Evolutionary conservation across 1,284 basidiomycete genomes (phyloP).

Genomic region (Trichosporon ovoides): DNA sequence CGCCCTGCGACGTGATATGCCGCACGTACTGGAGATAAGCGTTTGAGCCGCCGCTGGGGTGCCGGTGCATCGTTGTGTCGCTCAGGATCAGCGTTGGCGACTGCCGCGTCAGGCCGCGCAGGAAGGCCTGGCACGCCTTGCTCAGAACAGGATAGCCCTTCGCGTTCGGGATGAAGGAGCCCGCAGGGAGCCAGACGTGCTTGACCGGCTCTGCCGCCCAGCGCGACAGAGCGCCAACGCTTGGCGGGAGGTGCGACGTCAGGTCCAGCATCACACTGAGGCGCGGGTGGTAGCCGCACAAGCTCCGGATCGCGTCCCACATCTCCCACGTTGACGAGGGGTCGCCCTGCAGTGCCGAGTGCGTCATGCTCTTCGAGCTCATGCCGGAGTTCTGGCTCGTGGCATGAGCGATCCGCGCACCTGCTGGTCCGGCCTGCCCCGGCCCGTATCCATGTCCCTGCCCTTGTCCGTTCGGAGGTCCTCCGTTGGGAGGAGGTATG

Average conservation of each 20-base stretch:
- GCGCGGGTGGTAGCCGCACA: slow-evolving; percentile 81
- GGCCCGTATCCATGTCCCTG: background rate
- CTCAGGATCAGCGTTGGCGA: slow-evolving; percentile 75
- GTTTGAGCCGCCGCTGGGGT: slow-evolving; percentile 71
- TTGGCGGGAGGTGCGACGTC: slow-evolving; percentile 73
- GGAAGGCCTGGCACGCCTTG: slow-evolving; percentile 82
- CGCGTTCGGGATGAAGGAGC: slow-evolving; percentile 87
- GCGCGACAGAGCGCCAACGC: slow-evolving; percentile 64
- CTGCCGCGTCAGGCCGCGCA: slow-evolving; percentile 80
- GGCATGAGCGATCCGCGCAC: background rate
- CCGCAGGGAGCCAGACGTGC: slow-evolving; percentile 80
- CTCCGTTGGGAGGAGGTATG: background rate
- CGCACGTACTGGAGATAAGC: slow-evolving; percentile 88
- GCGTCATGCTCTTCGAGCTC: slow-evolving; percentile 16
- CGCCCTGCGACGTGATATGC: slow-evolving; percentile 66
- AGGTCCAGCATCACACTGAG: slow-evolving; percentile 83
- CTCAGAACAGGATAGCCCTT: slow-evolving; percentile 96
- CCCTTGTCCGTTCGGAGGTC: background rate
- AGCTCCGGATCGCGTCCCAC: slow-evolving; percentile 87
- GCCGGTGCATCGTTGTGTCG: slow-evolving; percentile 59
- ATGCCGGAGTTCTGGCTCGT: slow-evolving; percentile 4
- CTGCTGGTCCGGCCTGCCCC: background rate
- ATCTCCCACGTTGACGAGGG: slow-evolving; percentile 90
- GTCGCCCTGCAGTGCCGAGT: slow-evolving; percentile 51
- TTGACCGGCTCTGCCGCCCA: slow-evolving; percentile 91